Conservation (phyloP, 441 rosid genomes). For the Syzygium malaccense region DNA sequence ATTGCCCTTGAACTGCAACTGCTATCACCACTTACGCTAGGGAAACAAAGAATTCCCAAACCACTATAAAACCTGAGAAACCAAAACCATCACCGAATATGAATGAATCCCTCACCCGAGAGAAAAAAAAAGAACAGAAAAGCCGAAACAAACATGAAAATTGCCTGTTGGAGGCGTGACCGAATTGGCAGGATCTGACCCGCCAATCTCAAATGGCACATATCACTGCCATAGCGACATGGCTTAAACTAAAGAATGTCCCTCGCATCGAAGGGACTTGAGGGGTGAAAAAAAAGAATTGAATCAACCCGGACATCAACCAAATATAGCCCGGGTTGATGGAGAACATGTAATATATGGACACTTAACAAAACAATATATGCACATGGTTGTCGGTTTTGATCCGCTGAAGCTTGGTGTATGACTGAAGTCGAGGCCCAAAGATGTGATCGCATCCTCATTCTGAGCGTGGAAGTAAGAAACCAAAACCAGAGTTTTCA, state of each 20-base stretch:
- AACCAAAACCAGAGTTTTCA: constrained; percentile 80
- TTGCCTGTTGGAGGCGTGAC: constrained; percentile 20
- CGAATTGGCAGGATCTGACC: constrained; percentile 13
- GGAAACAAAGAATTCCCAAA: constrained; percentile 13
- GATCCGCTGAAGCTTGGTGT: neutral
- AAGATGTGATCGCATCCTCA: constrained; percentile 19
- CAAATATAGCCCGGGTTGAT: constrained; percentile 12
- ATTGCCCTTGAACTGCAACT: constrained; percentile 26
- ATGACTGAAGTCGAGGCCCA: neutral
- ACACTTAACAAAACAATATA: constrained; percentile 23
- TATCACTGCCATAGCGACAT: constrained; percentile 24
- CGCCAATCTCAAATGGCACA: constrained; percentile 17
- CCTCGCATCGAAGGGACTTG: constrained; percentile 31
- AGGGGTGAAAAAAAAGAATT: constrained; percentile 22
- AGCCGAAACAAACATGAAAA: neutral
- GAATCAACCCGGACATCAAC: constrained; percentile 19
- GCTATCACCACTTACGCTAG: constrained; percentile 18
- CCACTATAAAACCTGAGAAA: constrained; percentile 15
- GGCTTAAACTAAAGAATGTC: constrained; percentile 28
- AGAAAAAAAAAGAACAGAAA: neutral
- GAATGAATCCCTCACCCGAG: constrained; percentile 7
- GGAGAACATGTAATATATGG: constrained; percentile 18
- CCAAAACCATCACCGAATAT: neutral
- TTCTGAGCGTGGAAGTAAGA: constrained; percentile 77
- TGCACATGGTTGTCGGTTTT: constrained; percentile 27